Evolutionary conservation across 129 eudicot species (phyloP).

Genomic region (Kitagawia praeruptora): DNA sequence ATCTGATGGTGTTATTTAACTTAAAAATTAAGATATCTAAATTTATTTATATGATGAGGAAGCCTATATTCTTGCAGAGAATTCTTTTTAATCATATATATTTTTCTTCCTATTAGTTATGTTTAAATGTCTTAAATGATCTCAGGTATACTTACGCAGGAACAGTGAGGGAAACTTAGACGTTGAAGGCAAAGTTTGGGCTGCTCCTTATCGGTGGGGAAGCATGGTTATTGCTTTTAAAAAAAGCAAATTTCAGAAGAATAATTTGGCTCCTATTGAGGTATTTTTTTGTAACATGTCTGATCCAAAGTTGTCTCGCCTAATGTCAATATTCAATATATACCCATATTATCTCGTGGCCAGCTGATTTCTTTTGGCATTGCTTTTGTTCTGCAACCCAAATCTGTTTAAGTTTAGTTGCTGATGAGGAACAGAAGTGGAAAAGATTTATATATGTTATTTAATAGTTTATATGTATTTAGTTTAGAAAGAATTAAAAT

Average conservation of each 20-base stretch:
- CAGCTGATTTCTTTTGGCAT: not conserved
- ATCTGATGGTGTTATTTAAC: not conserved
- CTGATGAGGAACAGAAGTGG: too few relatives aligned
- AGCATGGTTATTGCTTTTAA: conserved; percentile 93
- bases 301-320: not conserved
- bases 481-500: too few relatives aligned
- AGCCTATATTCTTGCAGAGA: not conserved
- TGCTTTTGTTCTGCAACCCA: not conserved
- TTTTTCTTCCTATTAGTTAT: not conserved
- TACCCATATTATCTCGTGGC: not conserved
- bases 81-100: not conserved
- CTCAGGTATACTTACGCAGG: conserved; percentile 95
- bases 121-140: conserved; percentile 40
- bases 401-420: not conserved
- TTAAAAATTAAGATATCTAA: not conserved
- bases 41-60: not conserved
- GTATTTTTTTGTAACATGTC: conserved; percentile 22
- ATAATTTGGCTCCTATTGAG: conserved; percentile 72
- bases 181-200: conserved; percentile 64
- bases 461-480: too few relatives aligned
- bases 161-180: conserved; percentile 71
- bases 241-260: conserved; percentile 68
- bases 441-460: too few relatives aligned
- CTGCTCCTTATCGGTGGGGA: conserved; percentile 98
- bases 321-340: not conserved